Conservation (phyloP, 2,329 filamentous ascomycete species). For the Pezicula neosporulosa region DNA sequence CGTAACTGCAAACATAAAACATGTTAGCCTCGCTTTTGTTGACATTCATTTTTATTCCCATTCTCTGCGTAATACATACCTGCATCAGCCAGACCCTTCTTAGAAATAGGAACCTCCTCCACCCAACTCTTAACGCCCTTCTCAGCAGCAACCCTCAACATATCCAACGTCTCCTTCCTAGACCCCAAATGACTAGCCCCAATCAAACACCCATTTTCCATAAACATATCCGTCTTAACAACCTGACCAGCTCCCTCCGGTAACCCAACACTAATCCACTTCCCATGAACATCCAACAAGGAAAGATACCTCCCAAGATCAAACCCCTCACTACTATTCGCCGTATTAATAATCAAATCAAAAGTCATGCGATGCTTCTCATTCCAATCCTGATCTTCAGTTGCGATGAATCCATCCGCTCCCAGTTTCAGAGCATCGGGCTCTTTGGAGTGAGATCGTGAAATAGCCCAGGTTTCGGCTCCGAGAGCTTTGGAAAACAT, state of each 20-base stretch:
- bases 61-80: background rate
- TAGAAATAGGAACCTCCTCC: background rate
- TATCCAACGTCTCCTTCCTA: slow-evolving; percentile 55
- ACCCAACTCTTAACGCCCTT: slow-evolving; percentile 28
- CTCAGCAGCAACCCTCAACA: slow-evolving; percentile 57
- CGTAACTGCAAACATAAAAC: background rate
- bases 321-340: slow-evolving; percentile 64
- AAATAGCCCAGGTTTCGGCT: slow-evolving; percentile 57
- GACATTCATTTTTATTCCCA: background rate
- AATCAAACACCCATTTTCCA: slow-evolving; percentile 68
- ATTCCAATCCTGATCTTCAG: slow-evolving; percentile 33
- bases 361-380: slow-evolving; percentile 52
- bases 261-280: slow-evolving; percentile 74
- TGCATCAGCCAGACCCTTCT: background rate
- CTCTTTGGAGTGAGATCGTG: slow-evolving; percentile 53
- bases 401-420: slow-evolving; percentile 54
- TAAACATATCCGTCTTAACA: slow-evolving; percentile 70
- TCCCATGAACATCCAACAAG: slow-evolving; percentile 74
- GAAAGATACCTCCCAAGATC: slow-evolving; percentile 68
- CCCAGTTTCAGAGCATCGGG: slow-evolving; percentile 53
- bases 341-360: slow-evolving; percentile 74
- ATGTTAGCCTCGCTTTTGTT: background rate
- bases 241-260: slow-evolving; percentile 69
- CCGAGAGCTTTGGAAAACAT: slow-evolving; percentile 65
- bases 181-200: slow-evolving; percentile 54